Percentiles rank a stretch among this genome's conserved stretches.
phyloP scores from a whole-genome alignment of 2,329 filamentous ascomycete species.

The Pseudomassariella vexata region DNA sequence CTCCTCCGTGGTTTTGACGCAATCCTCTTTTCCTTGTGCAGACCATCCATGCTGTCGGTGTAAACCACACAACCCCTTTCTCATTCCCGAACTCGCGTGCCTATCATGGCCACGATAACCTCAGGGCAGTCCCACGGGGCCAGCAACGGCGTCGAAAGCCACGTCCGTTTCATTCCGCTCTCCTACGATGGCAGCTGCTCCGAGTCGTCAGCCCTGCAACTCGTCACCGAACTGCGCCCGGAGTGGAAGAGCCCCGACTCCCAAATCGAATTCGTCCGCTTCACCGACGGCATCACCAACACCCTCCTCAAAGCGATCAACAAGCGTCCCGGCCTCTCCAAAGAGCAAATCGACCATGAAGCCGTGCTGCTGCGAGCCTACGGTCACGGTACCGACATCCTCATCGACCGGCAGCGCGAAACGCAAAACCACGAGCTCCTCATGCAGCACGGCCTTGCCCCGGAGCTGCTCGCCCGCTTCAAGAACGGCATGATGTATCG shows the following conservation, averaged over 20 bases:
- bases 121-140: slow-evolving; percentile 13
- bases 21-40: too few relatives aligned
- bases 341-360: slow-evolving; percentile 60
- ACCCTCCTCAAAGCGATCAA: slow-evolving; percentile 79
- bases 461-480: slow-evolving; percentile 83
- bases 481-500: slow-evolving; percentile 94
- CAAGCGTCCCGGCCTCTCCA: slow-evolving; percentile 53
- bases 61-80: too few relatives aligned
- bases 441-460: slow-evolving; percentile 76
- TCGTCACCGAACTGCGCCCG: slow-evolving; percentile 75
- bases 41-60: too few relatives aligned
- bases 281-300: slow-evolving; percentile 98
- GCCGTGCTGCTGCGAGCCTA: slow-evolving; percentile 89
- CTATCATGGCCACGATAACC: slow-evolving; percentile 20
- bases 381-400: slow-evolving; percentile 85
- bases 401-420: slow-evolving; percentile 92
- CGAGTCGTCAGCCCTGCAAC: slow-evolving; percentile 68
- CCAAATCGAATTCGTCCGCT: slow-evolving; percentile 77
- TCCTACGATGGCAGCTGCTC: slow-evolving; percentile 74
- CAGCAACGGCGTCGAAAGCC: slow-evolving; percentile 31
- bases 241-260: slow-evolving; percentile 74
- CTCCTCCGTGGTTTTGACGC: too few relatives aligned
- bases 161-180: slow-evolving; percentile 63
- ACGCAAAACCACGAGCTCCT: slow-evolving; percentile 78
- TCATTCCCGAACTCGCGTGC: too few relatives aligned